phyloP scores from a whole-genome alignment of 371 early-diverging fungal species.

The Blastocladiella emersonii region DNA sequence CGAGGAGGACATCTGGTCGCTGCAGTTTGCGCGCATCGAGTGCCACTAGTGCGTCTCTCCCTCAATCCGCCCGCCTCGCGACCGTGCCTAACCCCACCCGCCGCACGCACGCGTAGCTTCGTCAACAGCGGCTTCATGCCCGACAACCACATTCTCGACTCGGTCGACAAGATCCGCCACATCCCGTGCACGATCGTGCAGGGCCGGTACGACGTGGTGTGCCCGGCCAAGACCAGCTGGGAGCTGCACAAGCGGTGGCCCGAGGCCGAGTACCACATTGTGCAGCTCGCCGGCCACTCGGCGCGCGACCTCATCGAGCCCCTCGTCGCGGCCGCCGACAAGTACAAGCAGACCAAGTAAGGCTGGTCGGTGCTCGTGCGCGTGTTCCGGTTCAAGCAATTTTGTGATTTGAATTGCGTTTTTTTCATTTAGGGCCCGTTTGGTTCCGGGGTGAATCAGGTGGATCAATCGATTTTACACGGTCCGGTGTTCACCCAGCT shows the following conservation, averaged over 20 bases:
- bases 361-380: too few relatives aligned
- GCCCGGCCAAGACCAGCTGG: conserved; percentile 43
- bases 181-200: conserved; percentile 46
- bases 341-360: conserved; percentile 15
- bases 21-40: conserved; percentile 51
- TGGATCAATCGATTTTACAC: too few relatives aligned
- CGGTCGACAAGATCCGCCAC: conserved; percentile 32
- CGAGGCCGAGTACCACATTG: conserved; percentile 41
- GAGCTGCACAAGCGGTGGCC: conserved; percentile 45
- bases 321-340: conserved; percentile 39
- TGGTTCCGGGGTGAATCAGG: too few relatives aligned
- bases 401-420: too few relatives aligned
- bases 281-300: conserved; percentile 42
- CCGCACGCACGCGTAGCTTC: conserved; percentile 26
- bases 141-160: conserved; percentile 34
- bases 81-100: too few relatives aligned
- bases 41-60: conserved; percentile 27
- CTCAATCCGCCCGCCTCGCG: too few relatives aligned
- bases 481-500: too few relatives aligned
- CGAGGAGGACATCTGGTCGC: conserved; percentile 37
- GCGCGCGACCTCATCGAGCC: conserved; percentile 34
- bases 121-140: conserved; percentile 49
- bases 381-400: too few relatives aligned
- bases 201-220: conserved; percentile 45
- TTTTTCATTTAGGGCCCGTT: too few relatives aligned